Base-by-base conservation (phyloP, 192 early-diverging fungal genomes). In the Backusella tuberculispora region DNA sequence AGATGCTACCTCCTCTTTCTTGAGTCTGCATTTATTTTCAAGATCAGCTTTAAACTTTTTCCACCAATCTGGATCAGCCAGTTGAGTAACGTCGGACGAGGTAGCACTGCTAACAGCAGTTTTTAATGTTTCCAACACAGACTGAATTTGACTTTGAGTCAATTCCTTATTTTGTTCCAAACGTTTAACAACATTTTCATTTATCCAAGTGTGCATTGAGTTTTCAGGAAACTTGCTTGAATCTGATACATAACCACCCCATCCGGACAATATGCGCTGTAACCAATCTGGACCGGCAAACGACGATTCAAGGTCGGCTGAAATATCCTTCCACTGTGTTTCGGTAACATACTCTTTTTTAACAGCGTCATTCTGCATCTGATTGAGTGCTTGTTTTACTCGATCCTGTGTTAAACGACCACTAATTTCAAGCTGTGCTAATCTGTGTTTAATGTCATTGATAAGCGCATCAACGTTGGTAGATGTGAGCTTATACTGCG, bases 311-410 rank as follows among this genome's bases (percentile, higher is more conserved):
- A 81, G 46, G 41, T 81, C 72, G 2, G 65, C 63, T 43, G 40
- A 21, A 17, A 81, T 72, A 7, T 50, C 29, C 5, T 77, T 50
- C 79, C 79, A 81, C 8, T 72, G 45, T 21, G 64, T 56, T 48
- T 38, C 56, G 17, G 75, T 71, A 1, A 72, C 41, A 29, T 45
- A 64, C 50, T 81, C 77, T 50, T 81, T 46, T 29, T 81, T 70
- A 5, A 74, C 14, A 5, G 76, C 47, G 12, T 74, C 63, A 26
- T 69, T 48, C 1, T 68, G 67, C 15, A 71, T 38, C 26, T 73
- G 15, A 13, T 76, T 72, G 6, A 81, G 60, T 26, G 66, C 42
- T 40, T 76, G 34, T 34, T 81, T 44, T 6, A 73, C 66, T 44
- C 48, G 43, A 9, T 81, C 79, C 21, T 53, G 43, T 1, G 72